These are phyloP conservation scores for Pezicula rhizophila DNA, from an alignment of 2,329 filamentous ascomycete genomes.

Conservation along the genomic window DNA sequence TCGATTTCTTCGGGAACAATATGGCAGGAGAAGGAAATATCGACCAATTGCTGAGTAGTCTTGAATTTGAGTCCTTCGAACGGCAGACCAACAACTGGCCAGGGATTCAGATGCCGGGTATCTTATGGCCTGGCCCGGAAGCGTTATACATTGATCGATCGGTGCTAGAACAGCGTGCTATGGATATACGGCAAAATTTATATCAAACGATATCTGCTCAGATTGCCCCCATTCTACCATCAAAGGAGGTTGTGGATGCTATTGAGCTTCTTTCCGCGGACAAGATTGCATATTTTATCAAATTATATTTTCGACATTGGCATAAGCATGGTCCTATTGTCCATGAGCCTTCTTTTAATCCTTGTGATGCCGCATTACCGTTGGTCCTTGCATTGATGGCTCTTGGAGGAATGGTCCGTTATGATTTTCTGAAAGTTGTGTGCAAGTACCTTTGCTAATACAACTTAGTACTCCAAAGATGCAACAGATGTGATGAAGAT, in stretches of 20 bases:
- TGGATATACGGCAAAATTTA: constrained; percentile 23
- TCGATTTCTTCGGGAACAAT: constrained; percentile 7
- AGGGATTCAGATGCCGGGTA: constrained; percentile 12
- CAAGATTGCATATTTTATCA: constrained; percentile 19
- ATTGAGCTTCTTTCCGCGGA: constrained; percentile 21
- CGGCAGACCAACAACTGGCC: constrained; percentile 18
- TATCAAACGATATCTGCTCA: constrained; percentile 17
- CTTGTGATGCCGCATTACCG: constrained; percentile 21
- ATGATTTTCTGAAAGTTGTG: not conserved
- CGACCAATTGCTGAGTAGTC: constrained; percentile 17
- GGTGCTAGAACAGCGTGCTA: constrained; percentile 20
- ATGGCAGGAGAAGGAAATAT: constrained; percentile 14
- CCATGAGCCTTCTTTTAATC: constrained; percentile 25
- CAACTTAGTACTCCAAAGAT: constrained; percentile 21
- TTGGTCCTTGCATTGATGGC: constrained; percentile 24
- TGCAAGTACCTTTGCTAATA: constrained; percentile 1
- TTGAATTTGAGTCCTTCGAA: constrained; percentile 24
- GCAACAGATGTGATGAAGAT: constrained; percentile 14
- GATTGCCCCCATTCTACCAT: constrained; percentile 13
- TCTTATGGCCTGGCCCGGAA: constrained; percentile 16
- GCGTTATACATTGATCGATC: constrained; percentile 13
- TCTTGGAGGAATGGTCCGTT: constrained; percentile 25
- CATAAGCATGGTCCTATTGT: constrained; percentile 27
- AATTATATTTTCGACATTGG: constrained; percentile 27
- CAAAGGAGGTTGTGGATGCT: constrained; percentile 20